Base-by-base conservation (phyloP, 1,139 yeast species). In the Torulaspora globosa region DNA sequence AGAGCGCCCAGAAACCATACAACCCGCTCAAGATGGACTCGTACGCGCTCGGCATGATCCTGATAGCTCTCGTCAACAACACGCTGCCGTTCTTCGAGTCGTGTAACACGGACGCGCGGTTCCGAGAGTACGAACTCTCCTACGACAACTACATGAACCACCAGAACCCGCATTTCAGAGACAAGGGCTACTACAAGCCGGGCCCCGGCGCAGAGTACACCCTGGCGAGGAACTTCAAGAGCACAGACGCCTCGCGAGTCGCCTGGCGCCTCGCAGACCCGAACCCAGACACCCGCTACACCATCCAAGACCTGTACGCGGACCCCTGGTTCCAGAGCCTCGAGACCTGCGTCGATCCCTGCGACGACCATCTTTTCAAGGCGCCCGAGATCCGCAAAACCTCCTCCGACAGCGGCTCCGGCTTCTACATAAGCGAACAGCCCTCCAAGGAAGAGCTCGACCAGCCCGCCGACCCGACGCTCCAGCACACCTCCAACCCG, bases 211-310 rank as follows among this genome's bases (percentile, higher is more conserved):
- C 76, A 5, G 92, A 84, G 58, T 84, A 79, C 58, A 75, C 75
- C 56, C 75, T 80, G 70, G 83, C 86, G 0, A 71, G 76, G 37
- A 78, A 76, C 47, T 82, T 83, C 63, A 78, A 76, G 26, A 72
- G 74, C 41, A 63, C 75, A 1, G 80, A 80, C 15, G 82, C 83
- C 14, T 73, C 86, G 3, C 72, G 89, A 54, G 79, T 80, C 5
- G 87, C 88, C 5, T 83, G 90, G 89, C 76, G 84, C 60, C 68
- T 84, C 46, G 79, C 85, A 58, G 89, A 84, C 58, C 87, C 88
- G 6, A 70, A 78, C 24, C 70, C 74, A 0, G 60, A 55, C 1
- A 68, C 76, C 8, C 70, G 94, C 51, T 80, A 80, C 62, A 72
- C 75, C 19, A 58, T 84, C 55, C 73, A 75, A 1, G 71, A 72